These are phyloP conservation scores for Amaranthus hypochondriacus DNA, from an alignment of 148 eudicot species.

Conservation along the genomic window DNA sequence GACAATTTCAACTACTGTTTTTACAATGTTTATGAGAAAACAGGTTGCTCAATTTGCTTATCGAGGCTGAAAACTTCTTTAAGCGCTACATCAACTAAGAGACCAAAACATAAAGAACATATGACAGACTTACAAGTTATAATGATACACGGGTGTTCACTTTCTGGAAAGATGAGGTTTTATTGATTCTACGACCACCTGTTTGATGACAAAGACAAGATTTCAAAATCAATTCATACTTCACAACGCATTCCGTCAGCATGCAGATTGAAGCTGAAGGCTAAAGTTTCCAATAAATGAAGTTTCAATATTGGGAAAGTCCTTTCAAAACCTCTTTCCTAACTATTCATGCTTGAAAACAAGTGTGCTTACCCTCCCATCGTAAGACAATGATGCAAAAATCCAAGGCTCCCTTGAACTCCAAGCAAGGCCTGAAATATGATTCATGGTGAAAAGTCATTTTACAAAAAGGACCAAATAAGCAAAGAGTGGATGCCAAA, in stretches of 20 bases:
- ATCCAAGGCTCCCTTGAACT: constrained; percentile 91
- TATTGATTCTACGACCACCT: constrained; percentile 88
- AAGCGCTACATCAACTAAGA: no score
- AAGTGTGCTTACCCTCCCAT: constrained; percentile 80
- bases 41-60: no score
- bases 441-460: constrained; percentile 7
- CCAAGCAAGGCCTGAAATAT: constrained; percentile 81
- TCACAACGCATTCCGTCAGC: neutral
- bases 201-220: constrained; percentile 19
- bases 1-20: no score
- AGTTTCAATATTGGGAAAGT: neutral
- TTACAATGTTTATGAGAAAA: no score
- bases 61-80: no score
- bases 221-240: neutral
- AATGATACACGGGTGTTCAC: constrained; percentile 25
- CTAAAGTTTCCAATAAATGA: neutral
- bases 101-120: neutral
- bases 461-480: neutral
- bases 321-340: neutral
- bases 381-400: constrained; percentile 93
- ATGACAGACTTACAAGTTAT: constrained; percentile 19
- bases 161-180: constrained; percentile 62
- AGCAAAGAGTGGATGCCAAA: neutral
- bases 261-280: neutral
- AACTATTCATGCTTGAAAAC: neutral